These are phyloP conservation scores for Penicillium cinerascens DNA, from an alignment of 495 filamentous ascomycete genomes.

Conservation along the genomic window DNA sequence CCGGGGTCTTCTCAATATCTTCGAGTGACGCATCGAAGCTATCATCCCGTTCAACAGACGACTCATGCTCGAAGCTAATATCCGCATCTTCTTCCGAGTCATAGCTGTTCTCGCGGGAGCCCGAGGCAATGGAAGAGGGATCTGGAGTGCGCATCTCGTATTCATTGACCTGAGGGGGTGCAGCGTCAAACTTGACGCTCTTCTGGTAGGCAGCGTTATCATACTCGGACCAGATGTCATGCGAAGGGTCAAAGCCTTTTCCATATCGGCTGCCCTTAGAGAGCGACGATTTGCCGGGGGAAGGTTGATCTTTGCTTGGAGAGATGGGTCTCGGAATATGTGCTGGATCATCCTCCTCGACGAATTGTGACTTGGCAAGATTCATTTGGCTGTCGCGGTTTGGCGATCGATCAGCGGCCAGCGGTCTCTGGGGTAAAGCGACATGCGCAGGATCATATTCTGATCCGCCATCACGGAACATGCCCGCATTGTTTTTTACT, in stretches of 20 bases:
- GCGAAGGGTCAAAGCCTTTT: constrained; percentile 65
- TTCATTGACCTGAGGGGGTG: constrained; percentile 90
- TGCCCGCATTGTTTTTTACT: constrained; percentile 87
- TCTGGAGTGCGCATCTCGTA: constrained; percentile 98
- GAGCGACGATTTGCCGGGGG: constrained; percentile 84
- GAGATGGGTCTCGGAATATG: constrained; percentile 49
- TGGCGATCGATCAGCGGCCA: constrained; percentile 58
- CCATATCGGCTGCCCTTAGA: constrained; percentile 67
- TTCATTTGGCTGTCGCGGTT: constrained; percentile 62
- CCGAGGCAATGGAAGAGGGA: constrained; percentile 81
- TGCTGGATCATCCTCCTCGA: constrained; percentile 28
- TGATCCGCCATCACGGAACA: constrained; percentile 84
- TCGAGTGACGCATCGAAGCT: constrained; percentile 93
- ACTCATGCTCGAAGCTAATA: constrained; percentile 66
- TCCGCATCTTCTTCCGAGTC: constrained; percentile 76
- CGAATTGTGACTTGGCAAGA: constrained; percentile 34
- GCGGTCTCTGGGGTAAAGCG: constrained; percentile 71
- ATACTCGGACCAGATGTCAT: constrained; percentile 61
- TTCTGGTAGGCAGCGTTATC: constrained; percentile 69
- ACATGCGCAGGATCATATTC: constrained; percentile 84
- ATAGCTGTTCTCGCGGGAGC: constrained; percentile 85
- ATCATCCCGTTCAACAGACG: constrained; percentile 69
- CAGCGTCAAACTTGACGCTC: constrained; percentile 93
- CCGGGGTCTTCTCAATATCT: constrained; percentile 93
- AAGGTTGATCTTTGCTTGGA: constrained; percentile 69